These are phyloP conservation scores for Volvox carteri DNA, from an alignment of 163 green algal genomes.

Conservation along the genomic window DNA sequence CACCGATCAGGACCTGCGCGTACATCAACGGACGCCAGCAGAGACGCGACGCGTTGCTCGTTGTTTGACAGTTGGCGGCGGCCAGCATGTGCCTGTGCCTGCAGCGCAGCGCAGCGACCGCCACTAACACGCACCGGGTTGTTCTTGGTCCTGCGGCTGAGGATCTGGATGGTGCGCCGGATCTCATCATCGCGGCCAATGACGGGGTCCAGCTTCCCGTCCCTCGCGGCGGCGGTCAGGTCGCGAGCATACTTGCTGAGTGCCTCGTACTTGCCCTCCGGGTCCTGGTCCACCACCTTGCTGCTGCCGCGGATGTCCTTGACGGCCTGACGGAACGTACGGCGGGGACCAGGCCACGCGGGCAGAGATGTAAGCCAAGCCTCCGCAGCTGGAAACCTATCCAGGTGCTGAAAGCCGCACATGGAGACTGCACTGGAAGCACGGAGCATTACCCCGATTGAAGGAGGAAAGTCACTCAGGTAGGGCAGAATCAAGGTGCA, in stretches of 20 bases:
- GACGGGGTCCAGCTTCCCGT: conserved; percentile 97
- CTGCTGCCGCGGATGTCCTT: conserved; percentile 81
- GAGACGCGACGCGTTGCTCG: too few relatives aligned
- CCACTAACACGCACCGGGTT: conserved; percentile 92
- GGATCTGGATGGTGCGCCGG: conserved; percentile 88
- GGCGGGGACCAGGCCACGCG: too few relatives aligned
- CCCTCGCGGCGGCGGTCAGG: conserved; percentile 90
- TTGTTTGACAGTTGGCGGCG: too few relatives aligned
- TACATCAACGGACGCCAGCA: not conserved
- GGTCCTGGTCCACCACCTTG: conserved; percentile 77
- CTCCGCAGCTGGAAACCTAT: too few relatives aligned
- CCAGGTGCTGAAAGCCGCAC: too few relatives aligned
- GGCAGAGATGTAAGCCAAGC: too few relatives aligned
- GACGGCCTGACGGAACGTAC: conserved; percentile 83
- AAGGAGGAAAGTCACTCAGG: not conserved
- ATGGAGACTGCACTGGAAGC: too few relatives aligned
- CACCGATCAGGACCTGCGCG: conserved; percentile 25
- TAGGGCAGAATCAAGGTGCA: not conserved
- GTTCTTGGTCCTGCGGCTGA: conserved; percentile 97
- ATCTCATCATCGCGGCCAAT: conserved; percentile 95
- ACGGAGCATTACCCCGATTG: not conserved
- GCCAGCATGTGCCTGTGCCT: too few relatives aligned
- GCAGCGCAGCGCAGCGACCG: too few relatives aligned
- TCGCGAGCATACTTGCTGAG: conserved; percentile 95
- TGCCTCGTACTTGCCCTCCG: conserved; percentile 95